Base-by-base conservation (phyloP, 306 rosid species). In the Prunus armeniaca region DNA sequence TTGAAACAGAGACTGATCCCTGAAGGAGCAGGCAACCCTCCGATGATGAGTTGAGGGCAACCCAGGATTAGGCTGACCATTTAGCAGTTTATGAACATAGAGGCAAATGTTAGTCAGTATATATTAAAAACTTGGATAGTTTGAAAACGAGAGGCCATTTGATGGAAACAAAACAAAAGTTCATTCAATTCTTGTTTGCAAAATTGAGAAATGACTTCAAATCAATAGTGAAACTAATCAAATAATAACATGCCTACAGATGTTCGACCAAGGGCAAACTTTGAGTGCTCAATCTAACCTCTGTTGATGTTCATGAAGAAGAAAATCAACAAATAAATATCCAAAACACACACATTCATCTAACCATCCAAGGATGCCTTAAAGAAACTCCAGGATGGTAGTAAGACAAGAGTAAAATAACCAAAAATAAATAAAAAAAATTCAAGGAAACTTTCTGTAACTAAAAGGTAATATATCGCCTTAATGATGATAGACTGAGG, bases 31-130 rank as follows among this genome's bases (percentile, higher is more conserved):
- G 32, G 97, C 97, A 67, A 91, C 97, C 83, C 99, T 92, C 78
- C 99, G 97, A 90, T 95, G 99, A 86, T 90, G 90, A 25, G 97
- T 88, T 79, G 99, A 93, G 66, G 97, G 90, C 83, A 92, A 79
- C 62, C 97, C 97, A 71, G 93, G 84, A 86, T 85, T 92, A 76
- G 92, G 93, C 99, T 95, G 86, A 80, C 78, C 83, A 82, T 71
- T 62, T 78, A 84, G 79, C 74, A 76, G 80, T 77, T 64, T 69
- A 75, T 45, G 81, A 65, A 84, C 66, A 82, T 56, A 63, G 30
- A 69, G 70, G 66, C 32, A 72, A 63, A 69, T 30, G 50, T 65
- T 50, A 72, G 56, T 72, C 73, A 73, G 68, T 38, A 38, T 6
- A 38, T 38, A 38, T 38, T 38, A 38, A 38, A 38, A 38, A 38